phyloP scores from a whole-genome alignment of 768 basidiomycete genomes.

The Suillus paluster region DNA sequence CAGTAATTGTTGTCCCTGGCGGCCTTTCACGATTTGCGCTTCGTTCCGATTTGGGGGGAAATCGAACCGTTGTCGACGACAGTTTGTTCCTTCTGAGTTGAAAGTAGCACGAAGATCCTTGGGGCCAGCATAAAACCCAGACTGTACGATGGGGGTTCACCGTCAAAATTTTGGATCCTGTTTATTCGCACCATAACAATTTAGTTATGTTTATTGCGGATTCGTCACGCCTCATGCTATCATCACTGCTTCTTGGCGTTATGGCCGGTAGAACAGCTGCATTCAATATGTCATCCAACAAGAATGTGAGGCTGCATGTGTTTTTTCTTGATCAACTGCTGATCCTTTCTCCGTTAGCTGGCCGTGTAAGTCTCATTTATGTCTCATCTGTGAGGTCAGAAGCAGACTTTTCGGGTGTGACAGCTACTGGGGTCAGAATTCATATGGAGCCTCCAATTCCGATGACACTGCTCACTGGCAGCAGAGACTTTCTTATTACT shows the following conservation, averaged over 20 bases:
- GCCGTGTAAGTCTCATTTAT: conserved; percentile 24
- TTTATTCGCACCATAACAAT: neutral
- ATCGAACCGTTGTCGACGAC: neutral
- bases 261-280: conserved; percentile 9
- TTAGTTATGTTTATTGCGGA: neutral
- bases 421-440: conserved; percentile 58
- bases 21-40: neutral
- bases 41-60: neutral
- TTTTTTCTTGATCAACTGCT: neutral
- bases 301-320: conserved; percentile 23
- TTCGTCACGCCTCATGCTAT: neutral
- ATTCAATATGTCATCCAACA: conserved; percentile 29
- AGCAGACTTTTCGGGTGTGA: neutral
- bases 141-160: neutral
- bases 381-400: neutral
- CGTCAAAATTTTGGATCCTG: neutral
- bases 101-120: neutral
- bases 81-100: neutral
- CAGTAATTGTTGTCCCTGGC: neutral
- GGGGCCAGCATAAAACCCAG: neutral
- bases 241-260: neutral
- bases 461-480: conserved; percentile 36
- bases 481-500: conserved; percentile 37
- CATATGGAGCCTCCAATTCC: conserved; percentile 59
- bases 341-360: conserved; percentile 15